Conservation (phyloP, 305 asterid species). For the Solanum hybrid region DNA sequence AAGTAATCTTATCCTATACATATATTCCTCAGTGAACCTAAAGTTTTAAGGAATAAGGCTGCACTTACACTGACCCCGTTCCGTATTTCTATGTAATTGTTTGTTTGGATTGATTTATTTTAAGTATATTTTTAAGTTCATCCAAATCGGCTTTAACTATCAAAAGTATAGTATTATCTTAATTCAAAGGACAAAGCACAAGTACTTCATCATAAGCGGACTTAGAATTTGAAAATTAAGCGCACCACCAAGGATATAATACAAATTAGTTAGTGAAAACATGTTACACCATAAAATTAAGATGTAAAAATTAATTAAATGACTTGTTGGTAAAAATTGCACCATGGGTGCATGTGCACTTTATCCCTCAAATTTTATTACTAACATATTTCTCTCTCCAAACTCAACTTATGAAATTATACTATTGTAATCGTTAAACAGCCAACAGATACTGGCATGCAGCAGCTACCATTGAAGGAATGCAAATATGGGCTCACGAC, state of each 20-base stretch:
- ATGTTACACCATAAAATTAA: not conserved
- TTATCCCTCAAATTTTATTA: not conserved
- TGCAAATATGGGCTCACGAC: not conserved
- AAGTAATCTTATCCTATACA: not conserved
- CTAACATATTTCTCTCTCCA: not conserved
- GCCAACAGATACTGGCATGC: not conserved
- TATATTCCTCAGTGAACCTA: not conserved
- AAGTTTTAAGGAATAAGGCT: not conserved
- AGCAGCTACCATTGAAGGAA: not conserved
- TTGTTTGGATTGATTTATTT: not conserved
- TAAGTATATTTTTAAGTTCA: not conserved
- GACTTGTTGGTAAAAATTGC: not conserved
- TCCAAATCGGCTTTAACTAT: not conserved
- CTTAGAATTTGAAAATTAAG: not conserved
- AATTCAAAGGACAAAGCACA: not conserved
- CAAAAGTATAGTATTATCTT: not conserved
- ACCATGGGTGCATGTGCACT: not conserved
- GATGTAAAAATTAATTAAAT: not conserved
- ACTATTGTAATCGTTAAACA: not conserved
- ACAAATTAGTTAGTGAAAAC: too few relatives aligned
- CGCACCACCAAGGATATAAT: not conserved
- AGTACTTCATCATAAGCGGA: not conserved
- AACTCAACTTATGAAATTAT: not conserved
- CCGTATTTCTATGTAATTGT: not conserved
- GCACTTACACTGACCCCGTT: not conserved